Evolutionary conservation across 1,139 yeast genomes (phyloP), one percentile per base, ranked within the genome.

Genomic region (Pichia sp.): DNA sequence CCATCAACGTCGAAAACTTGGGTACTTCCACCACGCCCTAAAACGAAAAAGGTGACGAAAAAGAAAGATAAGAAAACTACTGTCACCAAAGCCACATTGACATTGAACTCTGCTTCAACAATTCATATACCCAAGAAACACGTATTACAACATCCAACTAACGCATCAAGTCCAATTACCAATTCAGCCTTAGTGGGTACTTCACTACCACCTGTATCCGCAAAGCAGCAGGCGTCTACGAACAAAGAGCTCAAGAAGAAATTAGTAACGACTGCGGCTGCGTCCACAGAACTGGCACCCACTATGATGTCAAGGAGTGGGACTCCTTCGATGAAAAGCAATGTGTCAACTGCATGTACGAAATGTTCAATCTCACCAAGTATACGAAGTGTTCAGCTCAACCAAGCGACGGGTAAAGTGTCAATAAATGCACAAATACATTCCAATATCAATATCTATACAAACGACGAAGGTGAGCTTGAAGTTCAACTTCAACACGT

Each of bases 11-110:
- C 75, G 26, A 72, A 71, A 43, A 66, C 69, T 45, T 76, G 83
- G 83, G 77, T 76, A 2, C 56, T 76, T 29, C 83, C 82, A 2
- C 82, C 82, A 2, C 58, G 82, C 36, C 81, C 82, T 2, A 64
- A 79, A 37, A 78, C 80, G 0, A 80, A 80, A 11, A 59, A 80
- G 34, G 33, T 35, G 1, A 20, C 30, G 5, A 42, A 43, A 16
- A 42, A 41, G 69, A 69, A 47, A 55, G 39, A 36, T 4, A 38
- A 35, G 10, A 34, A 42, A 23, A 9, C 12, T 7, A 14, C 18
- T 9, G 16, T 3, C 9, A 25, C 10, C 6, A 25, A 25, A 25
- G 8, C 27, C 6, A 6, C 17, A 8, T 14, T 14, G 1, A n/a
- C n/a, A n/a, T n/a, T n/a, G n/a, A n/a, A n/a, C n/a, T n/a, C n/a